These are phyloP conservation scores for Pilasporangium apinafurcum DNA, from an alignment of 352 stramenopile genomes.

Conservation along the genomic window DNA sequence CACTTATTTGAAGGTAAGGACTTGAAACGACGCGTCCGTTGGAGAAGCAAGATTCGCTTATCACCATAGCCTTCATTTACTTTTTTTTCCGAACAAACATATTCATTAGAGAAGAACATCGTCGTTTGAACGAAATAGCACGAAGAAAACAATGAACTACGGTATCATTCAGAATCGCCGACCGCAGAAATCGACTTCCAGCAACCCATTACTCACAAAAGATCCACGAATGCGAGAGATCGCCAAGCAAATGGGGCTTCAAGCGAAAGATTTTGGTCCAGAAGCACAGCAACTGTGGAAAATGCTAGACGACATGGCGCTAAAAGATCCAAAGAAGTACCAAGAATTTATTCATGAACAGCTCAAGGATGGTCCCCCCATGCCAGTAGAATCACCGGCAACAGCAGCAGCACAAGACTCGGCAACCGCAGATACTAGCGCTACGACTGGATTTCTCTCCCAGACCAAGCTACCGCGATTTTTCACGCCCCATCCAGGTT, in stretches of 20 bases:
- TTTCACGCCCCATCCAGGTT: slow-evolving; percentile 63
- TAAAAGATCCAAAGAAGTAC: slow-evolving; percentile 62
- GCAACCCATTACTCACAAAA: too few relatives aligned
- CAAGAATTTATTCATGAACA: slow-evolving; percentile 80
- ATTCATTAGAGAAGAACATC: background rate
- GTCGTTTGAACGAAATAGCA: background rate
- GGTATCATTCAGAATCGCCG: slow-evolving; percentile 80
- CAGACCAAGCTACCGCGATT: slow-evolving; percentile 20
- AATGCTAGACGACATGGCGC: slow-evolving; percentile 66
- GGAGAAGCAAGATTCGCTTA: too few relatives aligned
- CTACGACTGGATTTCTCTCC: background rate
- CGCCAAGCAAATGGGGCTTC: slow-evolving; percentile 78
- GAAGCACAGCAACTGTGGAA: slow-evolving; percentile 68
- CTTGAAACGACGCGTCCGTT: slow-evolving; percentile 1
- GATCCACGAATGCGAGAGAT: slow-evolving; percentile 71
- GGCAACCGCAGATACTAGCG: background rate
- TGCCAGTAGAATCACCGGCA: background rate
- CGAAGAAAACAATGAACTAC: slow-evolving; percentile 73
- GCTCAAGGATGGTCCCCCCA: slow-evolving; percentile 54
- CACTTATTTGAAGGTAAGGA: background rate
- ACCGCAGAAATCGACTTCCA: slow-evolving; percentile 22
- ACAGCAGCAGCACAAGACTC: background rate
- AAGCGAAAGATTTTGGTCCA: slow-evolving; percentile 52
- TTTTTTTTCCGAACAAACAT: too few relatives aligned
- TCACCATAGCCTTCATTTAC: too few relatives aligned